Evolutionary conservation across 768 basidiomycete genomes (phyloP), one percentile per base, ranked within the genome.

Genomic region (Sarcodon aspratus): DNA sequence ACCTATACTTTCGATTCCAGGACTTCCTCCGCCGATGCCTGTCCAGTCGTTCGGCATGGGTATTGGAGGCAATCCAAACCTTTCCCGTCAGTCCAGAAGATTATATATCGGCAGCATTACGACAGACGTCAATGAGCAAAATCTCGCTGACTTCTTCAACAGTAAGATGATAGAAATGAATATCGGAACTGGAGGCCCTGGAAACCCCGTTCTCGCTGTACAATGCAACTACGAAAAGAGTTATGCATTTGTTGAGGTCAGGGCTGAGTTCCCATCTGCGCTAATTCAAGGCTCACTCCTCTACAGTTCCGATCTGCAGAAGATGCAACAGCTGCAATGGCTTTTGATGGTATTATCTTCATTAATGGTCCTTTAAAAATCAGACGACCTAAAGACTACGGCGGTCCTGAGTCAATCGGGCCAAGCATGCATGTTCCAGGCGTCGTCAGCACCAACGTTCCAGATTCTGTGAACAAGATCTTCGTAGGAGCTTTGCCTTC

Each of bases 141-240:
- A 86, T 60, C 69, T 98, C 38, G 80, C 82, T 12, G 85, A 91
- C 35, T 96, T 97, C 71, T 97, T 99, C 80, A 97, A 97, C 61
- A 69, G 73, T 48, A 92, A 95, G 69, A 97, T 98, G 93, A 79
- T 76, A 36, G 92, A 97, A 66, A 88, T 89, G 81, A 75, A 74
- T 53, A 80, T 94, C 44, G 87, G 90, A 11, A 88, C 89, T 6
- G 85, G 82, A 31, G 79, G 75, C 15, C 79, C 87, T 18, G 92
- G 90, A 17, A 91, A 92, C 54, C 90, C 95, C 9, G 91, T 98
- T 33, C 75, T 94, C 33, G 85, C 85, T 15, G 92, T 96, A 6
- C 92, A 95, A 60, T 87, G 96, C 69, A 97, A 97, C 61, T 93
- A 93, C 59, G 96, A 98, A 66, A 99, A 98, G 74, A 93, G 91